These are phyloP conservation scores for Pharnaceum exiguum DNA, from an alignment of 148 eudicot species.

Conservation along the genomic window DNA sequence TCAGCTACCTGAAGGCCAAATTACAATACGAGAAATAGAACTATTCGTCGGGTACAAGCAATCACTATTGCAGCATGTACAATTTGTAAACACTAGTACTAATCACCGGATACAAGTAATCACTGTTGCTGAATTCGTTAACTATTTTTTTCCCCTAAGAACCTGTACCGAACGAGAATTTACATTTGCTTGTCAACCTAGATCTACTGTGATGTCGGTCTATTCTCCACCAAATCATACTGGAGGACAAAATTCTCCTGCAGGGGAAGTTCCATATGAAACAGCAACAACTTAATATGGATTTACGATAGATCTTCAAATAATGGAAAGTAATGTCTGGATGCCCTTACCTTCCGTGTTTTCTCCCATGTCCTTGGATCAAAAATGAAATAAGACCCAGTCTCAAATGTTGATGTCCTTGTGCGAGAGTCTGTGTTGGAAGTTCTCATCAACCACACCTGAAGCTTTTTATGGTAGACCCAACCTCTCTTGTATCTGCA, in stretches of 20 bases:
- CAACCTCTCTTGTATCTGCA: constrained; percentile 58
- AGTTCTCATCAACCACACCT: constrained; percentile 49
- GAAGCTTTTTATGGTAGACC: constrained; percentile 60
- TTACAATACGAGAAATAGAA: no score
- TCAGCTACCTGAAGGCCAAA: no score
- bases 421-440: constrained; percentile 49
- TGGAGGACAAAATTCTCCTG: constrained; percentile 70
- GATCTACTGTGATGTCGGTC: constrained; percentile 34
- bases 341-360: constrained; percentile 40
- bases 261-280: constrained; percentile 5
- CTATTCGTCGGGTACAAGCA: no score
- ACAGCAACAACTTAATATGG: background rate
- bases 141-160: constrained; percentile 5
- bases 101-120: constrained; percentile 6
- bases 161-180: constrained; percentile 14
- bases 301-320: no score
- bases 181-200: constrained; percentile 17
- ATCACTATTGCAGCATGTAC: no score
- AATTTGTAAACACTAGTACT: no score
- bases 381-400: constrained; percentile 59
- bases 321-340: background rate
- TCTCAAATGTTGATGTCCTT: constrained; percentile 51
- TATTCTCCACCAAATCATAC: constrained; percentile 58
- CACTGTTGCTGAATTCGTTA: constrained; percentile 4
- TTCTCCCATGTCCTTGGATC: constrained; percentile 69